These are phyloP conservation scores for Stramenopiles sp. DNA, from an alignment of 352 stramenopile species.

Conservation along the genomic window DNA sequence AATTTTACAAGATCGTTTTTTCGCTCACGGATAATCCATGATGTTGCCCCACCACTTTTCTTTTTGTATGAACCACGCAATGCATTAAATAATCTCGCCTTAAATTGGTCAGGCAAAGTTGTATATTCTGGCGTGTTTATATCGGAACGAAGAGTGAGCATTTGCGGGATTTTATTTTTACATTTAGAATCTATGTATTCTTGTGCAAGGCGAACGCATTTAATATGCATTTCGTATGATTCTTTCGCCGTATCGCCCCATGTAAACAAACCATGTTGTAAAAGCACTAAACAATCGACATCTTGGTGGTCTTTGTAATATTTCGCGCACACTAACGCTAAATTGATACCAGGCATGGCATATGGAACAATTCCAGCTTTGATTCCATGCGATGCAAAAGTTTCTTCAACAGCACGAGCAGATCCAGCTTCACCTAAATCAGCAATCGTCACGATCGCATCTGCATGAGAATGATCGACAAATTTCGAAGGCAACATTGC, in stretches of 20 bases:
- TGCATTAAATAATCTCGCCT: not conserved
- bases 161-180: not conserved
- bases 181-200: not conserved
- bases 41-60: not conserved
- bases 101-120: not conserved
- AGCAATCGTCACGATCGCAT: not conserved
- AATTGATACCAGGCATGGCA: not conserved
- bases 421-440: not conserved
- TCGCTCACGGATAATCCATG: not conserved
- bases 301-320: not conserved
- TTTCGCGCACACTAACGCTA: not conserved
- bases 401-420: not conserved
- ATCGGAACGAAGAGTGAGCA: not conserved
- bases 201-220: not conserved
- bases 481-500: not conserved
- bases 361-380: not conserved
- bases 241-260: not conserved
- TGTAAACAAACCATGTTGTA: slow-evolving; percentile 3
- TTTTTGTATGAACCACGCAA: not conserved
- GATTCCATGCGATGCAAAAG: not conserved
- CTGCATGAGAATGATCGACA: not conserved
- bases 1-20: not conserved
- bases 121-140: not conserved
- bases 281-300: not conserved
- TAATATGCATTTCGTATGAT: slow-evolving; percentile 4